Base-by-base conservation (phyloP, 805 yeast genomes). In the Saccharomycopsis lassenensis region DNA sequence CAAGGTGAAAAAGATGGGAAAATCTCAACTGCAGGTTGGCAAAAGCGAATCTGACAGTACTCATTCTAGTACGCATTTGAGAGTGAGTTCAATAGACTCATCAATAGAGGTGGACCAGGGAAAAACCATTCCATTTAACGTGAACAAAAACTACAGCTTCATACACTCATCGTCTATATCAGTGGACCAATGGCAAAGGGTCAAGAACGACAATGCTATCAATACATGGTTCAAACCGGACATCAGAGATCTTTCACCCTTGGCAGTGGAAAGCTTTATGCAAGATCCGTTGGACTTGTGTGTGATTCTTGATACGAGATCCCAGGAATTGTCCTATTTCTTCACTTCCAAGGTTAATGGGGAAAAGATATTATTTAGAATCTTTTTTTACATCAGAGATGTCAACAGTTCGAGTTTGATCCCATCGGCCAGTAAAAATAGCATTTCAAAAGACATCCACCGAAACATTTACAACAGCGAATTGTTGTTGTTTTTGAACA, bases 101-200 rank as follows among this genome's bases (percentile, higher is more conserved):
- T n/a, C 36, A 3, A 35, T 24, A 22, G 39, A 39, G 24, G 31
- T 24, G 15, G 47, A 44, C 18, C 25, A 33, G 14, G 45, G 46
- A 23, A 52, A 53, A 23, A 60, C 52, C 23, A 57, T 70, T 4
- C 80, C 81, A 2, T 58, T 74, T 24, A 68, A 63, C 27, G 53
- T 72, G 28, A 81, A 79, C 50, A 79, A 74, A 36, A 71, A 74
- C 44, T 81, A 81, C 52, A 69, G 72, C 49, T 71, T 78, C 41
- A 67, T 80, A 20, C 86, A 81, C 48, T 69, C 81, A 45, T 62
- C 69, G 29, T 74, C 83, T 7, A 62, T 81, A 7, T 70, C 80
- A 0, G 87, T 81, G 18, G 91, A 91, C 0, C 65, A 77, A 24
- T 82, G 93, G 93, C 86, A 80, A 55, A 59, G 93, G 46, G 68